Conservation (phyloP, 2,329 filamentous ascomycete species). For the Scytalidium sp. region DNA sequence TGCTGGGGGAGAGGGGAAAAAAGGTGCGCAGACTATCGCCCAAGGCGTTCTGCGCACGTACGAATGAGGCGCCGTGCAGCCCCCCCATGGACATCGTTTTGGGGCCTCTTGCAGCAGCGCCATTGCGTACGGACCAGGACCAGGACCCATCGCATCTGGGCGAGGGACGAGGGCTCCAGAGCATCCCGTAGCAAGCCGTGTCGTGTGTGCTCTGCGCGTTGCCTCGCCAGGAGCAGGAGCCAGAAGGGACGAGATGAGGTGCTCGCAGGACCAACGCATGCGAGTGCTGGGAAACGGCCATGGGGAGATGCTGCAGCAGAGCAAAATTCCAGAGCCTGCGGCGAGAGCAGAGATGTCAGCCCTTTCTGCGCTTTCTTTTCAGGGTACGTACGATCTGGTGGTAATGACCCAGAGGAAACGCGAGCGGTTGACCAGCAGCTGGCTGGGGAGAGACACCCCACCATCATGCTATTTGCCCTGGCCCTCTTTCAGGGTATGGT, state of each 20-base stretch:
- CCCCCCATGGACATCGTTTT: slow-evolving; percentile 1
- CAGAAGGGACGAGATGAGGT: background rate
- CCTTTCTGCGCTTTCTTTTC: background rate
- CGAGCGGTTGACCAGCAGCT: too few relatives aligned
- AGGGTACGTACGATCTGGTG: background rate
- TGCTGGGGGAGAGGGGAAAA: slow-evolving; percentile 10
- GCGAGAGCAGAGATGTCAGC: background rate
- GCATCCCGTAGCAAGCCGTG: background rate
- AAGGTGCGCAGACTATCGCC: slow-evolving; percentile 9
- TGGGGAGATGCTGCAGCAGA: background rate
- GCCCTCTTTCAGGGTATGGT: too few relatives aligned
- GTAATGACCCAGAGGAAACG: background rate
- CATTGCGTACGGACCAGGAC: background rate
- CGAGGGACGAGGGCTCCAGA: background rate
- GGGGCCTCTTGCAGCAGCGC: background rate
- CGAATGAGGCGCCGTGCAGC: slow-evolving; percentile 15
- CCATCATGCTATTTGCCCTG: background rate
- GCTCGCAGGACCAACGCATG: background rate
- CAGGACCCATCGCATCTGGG: background rate
- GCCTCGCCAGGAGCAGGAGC: background rate
- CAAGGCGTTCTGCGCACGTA: slow-evolving; percentile 9
- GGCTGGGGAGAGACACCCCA: background rate
- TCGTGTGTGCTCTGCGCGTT: background rate
- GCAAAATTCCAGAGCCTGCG: background rate
- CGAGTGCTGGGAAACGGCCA: background rate